These are phyloP conservation scores for Mucor racemosus DNA, from an alignment of 371 early-diverging fungal genomes.

Conservation along the genomic window DNA sequence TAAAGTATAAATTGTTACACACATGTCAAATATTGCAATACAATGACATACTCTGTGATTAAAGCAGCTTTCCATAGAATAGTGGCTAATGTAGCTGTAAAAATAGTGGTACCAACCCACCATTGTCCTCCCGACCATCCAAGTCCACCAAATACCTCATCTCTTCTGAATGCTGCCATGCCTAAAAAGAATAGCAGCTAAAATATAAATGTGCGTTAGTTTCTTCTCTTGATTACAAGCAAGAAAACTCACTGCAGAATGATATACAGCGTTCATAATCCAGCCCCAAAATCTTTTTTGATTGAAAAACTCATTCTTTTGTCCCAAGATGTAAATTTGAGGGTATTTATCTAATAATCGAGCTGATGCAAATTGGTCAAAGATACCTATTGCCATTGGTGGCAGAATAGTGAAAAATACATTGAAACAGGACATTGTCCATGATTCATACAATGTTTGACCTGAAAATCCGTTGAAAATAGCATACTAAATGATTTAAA, in stretches of 20 bases:
- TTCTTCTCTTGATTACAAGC: no score
- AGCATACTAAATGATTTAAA: constrained; percentile 60
- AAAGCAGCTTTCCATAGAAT: constrained; percentile 82
- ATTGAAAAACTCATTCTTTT: constrained; percentile 90
- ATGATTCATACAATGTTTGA: constrained; percentile 90
- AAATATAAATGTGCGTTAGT: no score
- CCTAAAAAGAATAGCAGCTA: constrained; percentile 36
- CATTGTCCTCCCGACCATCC: constrained; percentile 73
- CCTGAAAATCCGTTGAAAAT: constrained; percentile 90
- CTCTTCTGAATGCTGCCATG: constrained; percentile 30
- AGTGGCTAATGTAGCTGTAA: constrained; percentile 72
- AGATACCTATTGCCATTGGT: constrained; percentile 88
- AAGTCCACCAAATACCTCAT: constrained; percentile 28
- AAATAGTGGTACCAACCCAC: constrained; percentile 74
- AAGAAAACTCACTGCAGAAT: constrained; percentile 63
- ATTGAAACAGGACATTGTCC: constrained; percentile 91
- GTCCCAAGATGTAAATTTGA: constrained; percentile 94
- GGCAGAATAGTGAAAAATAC: constrained; percentile 90
- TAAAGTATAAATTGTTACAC: neutral
- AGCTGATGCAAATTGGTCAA: constrained; percentile 91
- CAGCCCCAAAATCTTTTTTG: constrained; percentile 92
- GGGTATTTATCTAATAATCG: constrained; percentile 95
- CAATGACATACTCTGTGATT: constrained; percentile 64
- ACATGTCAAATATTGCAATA: neutral
- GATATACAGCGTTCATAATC: constrained; percentile 91